Conservation (phyloP, 2,329 filamentous ascomycete genomes). For the Emmonsia crescens region DNA sequence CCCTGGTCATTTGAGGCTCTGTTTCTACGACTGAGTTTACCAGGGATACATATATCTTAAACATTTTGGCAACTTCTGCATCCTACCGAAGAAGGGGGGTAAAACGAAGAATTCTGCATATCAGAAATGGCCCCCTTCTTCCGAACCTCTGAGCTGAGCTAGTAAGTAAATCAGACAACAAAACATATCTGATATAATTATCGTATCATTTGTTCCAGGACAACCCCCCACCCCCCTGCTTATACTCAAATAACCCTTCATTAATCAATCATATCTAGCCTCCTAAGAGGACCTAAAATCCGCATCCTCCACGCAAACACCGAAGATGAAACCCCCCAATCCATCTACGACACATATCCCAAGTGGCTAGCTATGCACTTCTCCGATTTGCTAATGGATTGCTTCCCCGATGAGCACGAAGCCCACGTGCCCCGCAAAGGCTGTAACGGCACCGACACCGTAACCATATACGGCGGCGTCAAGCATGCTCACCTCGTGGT, state of each 20-base stretch:
- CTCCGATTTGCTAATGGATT: slow-evolving; percentile 9
- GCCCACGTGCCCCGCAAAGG: slow-evolving; percentile 8
- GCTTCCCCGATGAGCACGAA: slow-evolving; percentile 6
- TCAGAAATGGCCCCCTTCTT: not conserved
- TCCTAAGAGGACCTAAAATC: slow-evolving; percentile 8
- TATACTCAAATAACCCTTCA: not conserved
- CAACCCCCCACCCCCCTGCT: not conserved
- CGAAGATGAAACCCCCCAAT: slow-evolving; percentile 3
- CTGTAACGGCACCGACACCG: slow-evolving; percentile 8
- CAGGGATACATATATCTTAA: not conserved
- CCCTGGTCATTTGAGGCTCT: not conserved
- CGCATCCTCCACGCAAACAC: slow-evolving; percentile 7
- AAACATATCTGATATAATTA: not conserved
- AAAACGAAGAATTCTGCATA: not conserved
- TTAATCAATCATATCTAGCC: not conserved
- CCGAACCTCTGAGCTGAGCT: not conserved
- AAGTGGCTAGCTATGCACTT: slow-evolving; percentile 9
- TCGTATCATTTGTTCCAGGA: not conserved
- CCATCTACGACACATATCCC: slow-evolving; percentile 8
- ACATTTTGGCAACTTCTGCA: not conserved
- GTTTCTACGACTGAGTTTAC: not conserved
- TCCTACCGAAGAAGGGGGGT: no score
- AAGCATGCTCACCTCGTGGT: slow-evolving; percentile 5
- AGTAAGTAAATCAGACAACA: not conserved
- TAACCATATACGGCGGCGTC: slow-evolving; percentile 10